These are phyloP conservation scores for Selenicereus undatus DNA, from an alignment of 148 eudicot genomes.

Conservation along the genomic window DNA sequence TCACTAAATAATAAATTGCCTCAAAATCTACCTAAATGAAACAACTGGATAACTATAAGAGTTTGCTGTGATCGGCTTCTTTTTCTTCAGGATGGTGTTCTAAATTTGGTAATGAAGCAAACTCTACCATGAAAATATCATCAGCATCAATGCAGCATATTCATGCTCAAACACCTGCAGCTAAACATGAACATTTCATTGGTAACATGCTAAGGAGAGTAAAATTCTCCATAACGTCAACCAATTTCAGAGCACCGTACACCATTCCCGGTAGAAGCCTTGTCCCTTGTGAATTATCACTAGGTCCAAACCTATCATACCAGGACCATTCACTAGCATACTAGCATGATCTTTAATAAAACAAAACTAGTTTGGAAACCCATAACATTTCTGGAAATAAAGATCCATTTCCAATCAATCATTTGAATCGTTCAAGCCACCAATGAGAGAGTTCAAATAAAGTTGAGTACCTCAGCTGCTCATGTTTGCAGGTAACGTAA, in stretches of 20 bases:
- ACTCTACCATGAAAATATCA: too few species aligned
- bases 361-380: background rate
- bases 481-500: background rate
- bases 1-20: too few species aligned
- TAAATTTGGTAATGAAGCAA: too few species aligned
- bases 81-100: background rate
- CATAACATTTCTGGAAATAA: too few species aligned
- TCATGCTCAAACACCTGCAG: too few species aligned
- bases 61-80: background rate
- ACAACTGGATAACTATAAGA: background rate
- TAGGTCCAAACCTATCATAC: too few species aligned
- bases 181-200: too few species aligned
- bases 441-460: too few species aligned
- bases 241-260: background rate
- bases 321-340: background rate
- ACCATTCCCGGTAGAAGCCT: background rate
- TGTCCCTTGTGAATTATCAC: background rate
- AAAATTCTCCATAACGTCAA: too few species aligned
- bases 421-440: background rate
- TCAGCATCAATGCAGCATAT: too few species aligned
- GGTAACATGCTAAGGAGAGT: too few species aligned
- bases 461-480: background rate
- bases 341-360: background rate
- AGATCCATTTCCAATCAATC: background rate
- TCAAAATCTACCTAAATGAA: background rate